A percentile compares a stretch with the other conserved stretches of the same genome.
phyloP scores from a whole-genome alignment of 345 rosid species.

The Gossypium sturtianum region DNA sequence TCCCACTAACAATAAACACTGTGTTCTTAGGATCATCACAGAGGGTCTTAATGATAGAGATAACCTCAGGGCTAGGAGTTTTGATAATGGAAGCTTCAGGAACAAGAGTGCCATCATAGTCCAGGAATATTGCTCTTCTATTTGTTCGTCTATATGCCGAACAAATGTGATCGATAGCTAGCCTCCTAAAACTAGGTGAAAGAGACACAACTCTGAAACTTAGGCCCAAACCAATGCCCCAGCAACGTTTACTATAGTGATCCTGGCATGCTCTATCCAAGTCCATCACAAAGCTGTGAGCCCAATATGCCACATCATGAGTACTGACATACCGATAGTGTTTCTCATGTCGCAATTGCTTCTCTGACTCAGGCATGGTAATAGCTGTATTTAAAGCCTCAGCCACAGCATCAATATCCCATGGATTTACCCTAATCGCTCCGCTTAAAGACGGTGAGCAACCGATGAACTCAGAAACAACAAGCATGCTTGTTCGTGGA shows the following conservation, averaged over 20 bases:
- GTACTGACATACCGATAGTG: slow-evolving; percentile 31
- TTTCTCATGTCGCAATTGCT: slow-evolving; percentile 37
- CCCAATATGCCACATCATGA: slow-evolving; percentile 43
- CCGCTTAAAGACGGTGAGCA: slow-evolving; percentile 39
- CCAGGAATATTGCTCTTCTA: slow-evolving; percentile 33
- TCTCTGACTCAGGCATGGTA: slow-evolving; percentile 17
- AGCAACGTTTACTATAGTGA: slow-evolving; percentile 27
- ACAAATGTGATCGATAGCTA: slow-evolving; percentile 16
- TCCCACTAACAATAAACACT: slow-evolving; percentile 36
- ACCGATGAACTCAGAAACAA: slow-evolving; percentile 38
- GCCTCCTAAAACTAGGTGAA: slow-evolving; percentile 34
- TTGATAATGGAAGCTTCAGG: slow-evolving; percentile 23
- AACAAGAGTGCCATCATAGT: slow-evolving; percentile 36
- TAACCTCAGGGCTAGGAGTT: slow-evolving; percentile 23
- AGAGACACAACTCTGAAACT: slow-evolving; percentile 35
- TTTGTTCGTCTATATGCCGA: slow-evolving; percentile 23
- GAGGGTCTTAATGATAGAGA: slow-evolving; percentile 23
- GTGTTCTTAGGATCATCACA: slow-evolving; percentile 29
- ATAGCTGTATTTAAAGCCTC: slow-evolving; percentile 36
- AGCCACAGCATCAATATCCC: slow-evolving; percentile 34
- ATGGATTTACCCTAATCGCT: slow-evolving; percentile 38
- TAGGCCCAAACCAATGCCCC: slow-evolving; percentile 36
- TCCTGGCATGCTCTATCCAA: slow-evolving; percentile 34
- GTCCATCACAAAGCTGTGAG: slow-evolving; percentile 32
- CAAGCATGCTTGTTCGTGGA: slow-evolving; percentile 27